A percentile compares a stretch with the other conserved stretches of the same genome.
Evolutionary conservation across 345 rosid species (phyloP).

Genomic region (Toxicodendron radicans): DNA sequence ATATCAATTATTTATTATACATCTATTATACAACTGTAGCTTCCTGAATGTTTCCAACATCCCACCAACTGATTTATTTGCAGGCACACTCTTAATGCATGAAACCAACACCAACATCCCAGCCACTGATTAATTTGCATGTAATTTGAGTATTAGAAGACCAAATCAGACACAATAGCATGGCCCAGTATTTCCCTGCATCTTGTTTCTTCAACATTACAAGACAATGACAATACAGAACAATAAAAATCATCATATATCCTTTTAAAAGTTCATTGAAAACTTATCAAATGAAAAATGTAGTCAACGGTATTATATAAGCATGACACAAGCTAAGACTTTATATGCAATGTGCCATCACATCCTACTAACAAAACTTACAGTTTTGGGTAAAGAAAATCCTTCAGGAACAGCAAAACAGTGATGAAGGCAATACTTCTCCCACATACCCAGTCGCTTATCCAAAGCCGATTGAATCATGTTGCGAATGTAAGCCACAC

Average conservation of each 20-base stretch:
- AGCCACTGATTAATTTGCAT: background rate
- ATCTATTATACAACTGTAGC: too few species aligned
- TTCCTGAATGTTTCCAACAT: too few species aligned
- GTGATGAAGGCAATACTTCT: slow-evolving; percentile 60
- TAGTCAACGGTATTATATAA: background rate
- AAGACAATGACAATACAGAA: background rate
- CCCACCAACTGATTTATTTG: background rate
- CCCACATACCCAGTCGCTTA: slow-evolving; percentile 65
- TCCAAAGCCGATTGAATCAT: slow-evolving; percentile 56
- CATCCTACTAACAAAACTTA: slow-evolving; percentile 30
- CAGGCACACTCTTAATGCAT: background rate
- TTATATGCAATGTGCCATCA: background rate
- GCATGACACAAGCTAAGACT: background rate
- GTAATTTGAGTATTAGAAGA: background rate
- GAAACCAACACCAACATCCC: background rate
- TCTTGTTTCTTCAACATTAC: background rate
- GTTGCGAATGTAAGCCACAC: slow-evolving; percentile 51
- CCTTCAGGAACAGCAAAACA: slow-evolving; percentile 79
- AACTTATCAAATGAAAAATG: background rate
- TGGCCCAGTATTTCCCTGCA: background rate
- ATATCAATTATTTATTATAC: too few species aligned
- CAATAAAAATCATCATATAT: background rate
- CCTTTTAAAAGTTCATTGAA: background rate
- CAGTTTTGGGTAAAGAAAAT: slow-evolving; percentile 52
- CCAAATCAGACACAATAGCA: background rate